Conservation (phyloP, 345 rosid species). For the Eucalyptus tenuipes region DNA sequence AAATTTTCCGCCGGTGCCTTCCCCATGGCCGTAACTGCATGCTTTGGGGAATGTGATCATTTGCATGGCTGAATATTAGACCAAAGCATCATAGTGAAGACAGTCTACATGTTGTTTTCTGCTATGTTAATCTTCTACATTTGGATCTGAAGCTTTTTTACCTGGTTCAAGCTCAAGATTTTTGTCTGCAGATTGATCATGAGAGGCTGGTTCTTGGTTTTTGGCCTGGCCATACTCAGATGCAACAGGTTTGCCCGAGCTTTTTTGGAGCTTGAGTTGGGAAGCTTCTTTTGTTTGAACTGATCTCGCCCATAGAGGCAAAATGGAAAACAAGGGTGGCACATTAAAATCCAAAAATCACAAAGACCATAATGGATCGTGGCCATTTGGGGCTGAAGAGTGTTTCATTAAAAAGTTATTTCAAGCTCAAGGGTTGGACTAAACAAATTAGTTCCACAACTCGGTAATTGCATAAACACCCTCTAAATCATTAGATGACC, state of each 20-base stretch:
- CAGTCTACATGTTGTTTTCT: background rate
- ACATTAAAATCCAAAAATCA: background rate
- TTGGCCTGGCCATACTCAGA: background rate
- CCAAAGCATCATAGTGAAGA: background rate
- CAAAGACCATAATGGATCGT: background rate
- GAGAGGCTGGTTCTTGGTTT: background rate
- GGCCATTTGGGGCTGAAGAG: background rate
- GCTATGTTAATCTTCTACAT: background rate
- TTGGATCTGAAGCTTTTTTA: background rate
- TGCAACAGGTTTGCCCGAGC: background rate
- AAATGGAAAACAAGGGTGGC: background rate
- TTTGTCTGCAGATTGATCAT: background rate
- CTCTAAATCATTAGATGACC: background rate
- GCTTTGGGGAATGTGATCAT: background rate
- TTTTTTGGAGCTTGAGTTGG: background rate
- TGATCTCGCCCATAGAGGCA: background rate
- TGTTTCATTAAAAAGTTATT: background rate
- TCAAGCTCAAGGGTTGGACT: background rate
- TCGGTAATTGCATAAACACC: background rate
- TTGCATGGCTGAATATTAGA: background rate
- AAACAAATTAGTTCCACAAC: background rate
- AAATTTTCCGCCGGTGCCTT: background rate
- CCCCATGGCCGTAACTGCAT: background rate
- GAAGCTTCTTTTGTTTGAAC: background rate
- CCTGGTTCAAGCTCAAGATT: background rate